phyloP scores from a whole-genome alignment of 306 rosid species.

The Erythrophleum fordii region DNA sequence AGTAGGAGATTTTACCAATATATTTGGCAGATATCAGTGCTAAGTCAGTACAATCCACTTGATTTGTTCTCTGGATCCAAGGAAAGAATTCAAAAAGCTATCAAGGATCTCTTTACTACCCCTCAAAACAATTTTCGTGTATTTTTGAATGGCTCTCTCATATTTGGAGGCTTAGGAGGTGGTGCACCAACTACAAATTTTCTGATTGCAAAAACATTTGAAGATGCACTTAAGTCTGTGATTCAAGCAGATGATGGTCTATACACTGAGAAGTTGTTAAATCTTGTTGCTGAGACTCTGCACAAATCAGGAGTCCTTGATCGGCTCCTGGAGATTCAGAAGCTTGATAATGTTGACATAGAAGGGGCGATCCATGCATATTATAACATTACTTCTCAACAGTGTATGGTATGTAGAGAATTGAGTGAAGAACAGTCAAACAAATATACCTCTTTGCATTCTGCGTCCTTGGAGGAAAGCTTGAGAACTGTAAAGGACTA shows the following conservation, averaged over 20 bases:
- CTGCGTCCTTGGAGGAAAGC: conserved; percentile 76
- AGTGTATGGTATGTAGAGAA: conserved; percentile 70
- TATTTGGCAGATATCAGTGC: conserved; percentile 66
- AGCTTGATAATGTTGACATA: conserved; percentile 82
- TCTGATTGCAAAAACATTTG: conserved; percentile 68
- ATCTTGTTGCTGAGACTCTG: conserved; percentile 74
- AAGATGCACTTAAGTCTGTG: conserved; percentile 74
- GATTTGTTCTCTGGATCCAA: conserved; percentile 86
- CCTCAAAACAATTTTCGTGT: conserved; percentile 97
- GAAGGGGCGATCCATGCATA: conserved; percentile 95
- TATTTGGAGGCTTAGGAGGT: conserved; percentile 88
- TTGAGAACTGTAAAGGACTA: conserved; percentile 78
- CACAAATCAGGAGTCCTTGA: conserved; percentile 68
- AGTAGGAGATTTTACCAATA: conserved; percentile 26
- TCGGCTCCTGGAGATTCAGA: conserved; percentile 80
- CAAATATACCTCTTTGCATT: conserved; percentile 69
- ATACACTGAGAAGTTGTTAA: conserved; percentile 62
- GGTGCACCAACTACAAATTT: conserved; percentile 63
- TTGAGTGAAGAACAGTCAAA: conserved; percentile 53
- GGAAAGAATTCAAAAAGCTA: conserved; percentile 79
- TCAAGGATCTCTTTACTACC: conserved; percentile 75
- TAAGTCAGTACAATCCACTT: conserved; percentile 82
- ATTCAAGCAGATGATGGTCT: conserved; percentile 62
- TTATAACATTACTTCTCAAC: conserved; percentile 71
- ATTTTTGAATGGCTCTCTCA: conserved; percentile 80